A percentile compares a stretch with the other conserved stretches of the same genome.
Conservation (phyloP, 441 rosid genomes). For the Breynia disticha region DNA sequence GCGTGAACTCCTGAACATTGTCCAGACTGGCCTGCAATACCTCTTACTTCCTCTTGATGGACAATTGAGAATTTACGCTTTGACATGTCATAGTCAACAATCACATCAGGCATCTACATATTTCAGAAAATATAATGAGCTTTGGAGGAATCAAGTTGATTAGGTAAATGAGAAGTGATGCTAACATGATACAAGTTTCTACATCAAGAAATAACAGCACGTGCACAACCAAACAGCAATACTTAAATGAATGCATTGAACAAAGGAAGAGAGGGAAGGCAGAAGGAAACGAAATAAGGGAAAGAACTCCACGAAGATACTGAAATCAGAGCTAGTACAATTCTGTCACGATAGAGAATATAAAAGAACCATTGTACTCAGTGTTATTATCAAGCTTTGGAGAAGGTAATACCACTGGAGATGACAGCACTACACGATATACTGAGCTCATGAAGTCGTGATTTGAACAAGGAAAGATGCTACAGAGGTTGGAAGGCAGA, state of each 20-base stretch:
- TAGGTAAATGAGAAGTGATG: too few relatives aligned
- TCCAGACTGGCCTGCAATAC: slow-evolving; percentile 22
- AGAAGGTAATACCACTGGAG: slow-evolving; percentile 74
- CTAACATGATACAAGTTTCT: background rate
- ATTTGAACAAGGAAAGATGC: slow-evolving; percentile 72
- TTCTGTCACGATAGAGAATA: background rate
- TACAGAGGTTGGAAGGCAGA: slow-evolving; percentile 48
- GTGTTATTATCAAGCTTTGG: slow-evolving; percentile 5
- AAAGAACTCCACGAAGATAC: background rate
- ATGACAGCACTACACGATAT: slow-evolving; percentile 72
- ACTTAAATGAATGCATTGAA: too few relatives aligned
- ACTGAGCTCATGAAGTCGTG: slow-evolving; percentile 53
- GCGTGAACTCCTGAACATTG: slow-evolving; percentile 17
- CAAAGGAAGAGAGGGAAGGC: too few relatives aligned
- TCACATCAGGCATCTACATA: slow-evolving; percentile 73
- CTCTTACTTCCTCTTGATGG: slow-evolving; percentile 47
- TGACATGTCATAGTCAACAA: slow-evolving; percentile 73
- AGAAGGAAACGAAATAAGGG: too few relatives aligned
- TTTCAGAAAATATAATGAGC: slow-evolving; percentile 4
- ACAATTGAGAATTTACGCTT: slow-evolving; percentile 41
- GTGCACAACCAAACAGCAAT: background rate
- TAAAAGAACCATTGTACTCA: slow-evolving; percentile 4
- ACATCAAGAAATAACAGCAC: background rate
- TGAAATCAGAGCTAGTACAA: too few relatives aligned
- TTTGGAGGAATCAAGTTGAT: background rate